A percentile compares a stretch with the other conserved stretches of the same genome.
Conservation (phyloP, 2,329 filamentous ascomycete genomes). For the Canariomyces notabilis region DNA sequence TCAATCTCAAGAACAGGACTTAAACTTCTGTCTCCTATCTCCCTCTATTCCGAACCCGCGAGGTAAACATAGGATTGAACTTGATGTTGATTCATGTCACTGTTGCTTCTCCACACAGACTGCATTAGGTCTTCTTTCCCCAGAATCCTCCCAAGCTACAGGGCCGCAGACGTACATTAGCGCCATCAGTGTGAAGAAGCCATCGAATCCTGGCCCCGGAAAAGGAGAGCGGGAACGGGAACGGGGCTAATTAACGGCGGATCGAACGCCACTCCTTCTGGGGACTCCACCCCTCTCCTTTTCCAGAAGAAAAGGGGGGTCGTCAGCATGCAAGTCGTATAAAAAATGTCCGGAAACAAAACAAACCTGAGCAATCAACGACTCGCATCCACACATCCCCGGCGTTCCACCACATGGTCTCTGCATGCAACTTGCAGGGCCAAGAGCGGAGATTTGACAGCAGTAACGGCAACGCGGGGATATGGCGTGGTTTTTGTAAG, state of each 20-base stretch:
- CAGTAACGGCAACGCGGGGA: conserved; percentile 5
- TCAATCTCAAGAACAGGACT: too few species aligned
- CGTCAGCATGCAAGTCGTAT: not conserved
- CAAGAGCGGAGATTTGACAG: not conserved
- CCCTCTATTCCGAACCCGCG: too few species aligned
- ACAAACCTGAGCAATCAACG: conserved; percentile 2
- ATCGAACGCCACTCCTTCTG: not conserved
- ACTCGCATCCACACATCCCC: conserved; percentile 3
- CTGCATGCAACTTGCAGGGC: too few species aligned
- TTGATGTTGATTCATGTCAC: too few species aligned
- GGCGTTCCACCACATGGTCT: conserved; percentile 13
- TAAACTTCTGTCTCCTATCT: too few species aligned
- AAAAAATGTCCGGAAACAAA: not conserved
- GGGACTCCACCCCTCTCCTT: not conserved
- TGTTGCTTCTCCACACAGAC: too few species aligned
- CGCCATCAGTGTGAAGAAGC: not conserved
- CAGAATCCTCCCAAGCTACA: not conserved
- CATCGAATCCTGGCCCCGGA: too few species aligned
- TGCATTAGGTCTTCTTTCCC: too few species aligned
- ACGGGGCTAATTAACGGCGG: too few species aligned
- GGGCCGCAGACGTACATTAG: not conserved
- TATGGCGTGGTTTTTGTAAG: too few species aligned
- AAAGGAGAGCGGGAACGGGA: not conserved
- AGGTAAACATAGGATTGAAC: too few species aligned
- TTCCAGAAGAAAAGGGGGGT: not conserved